phyloP scores from a whole-genome alignment of 352 stramenopile species.

The Globisporangium viniferum region DNA sequence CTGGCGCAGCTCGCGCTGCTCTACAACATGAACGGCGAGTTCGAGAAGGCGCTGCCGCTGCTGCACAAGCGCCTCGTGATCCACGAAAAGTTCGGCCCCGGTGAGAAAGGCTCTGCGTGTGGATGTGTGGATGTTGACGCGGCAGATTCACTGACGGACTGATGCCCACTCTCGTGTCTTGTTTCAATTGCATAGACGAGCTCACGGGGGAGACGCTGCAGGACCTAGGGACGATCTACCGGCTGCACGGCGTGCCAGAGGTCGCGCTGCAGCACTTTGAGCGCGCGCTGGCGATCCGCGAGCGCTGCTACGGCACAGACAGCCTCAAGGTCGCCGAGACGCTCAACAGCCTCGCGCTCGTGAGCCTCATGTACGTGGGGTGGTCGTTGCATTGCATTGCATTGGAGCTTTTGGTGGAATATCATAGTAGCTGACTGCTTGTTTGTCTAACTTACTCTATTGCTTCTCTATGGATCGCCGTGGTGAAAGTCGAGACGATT shows the following conservation, averaged over 20 bases:
- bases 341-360: slow-evolving; percentile 71
- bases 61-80: slow-evolving; percentile 79
- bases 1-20: slow-evolving; percentile 65
- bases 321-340: slow-evolving; percentile 75
- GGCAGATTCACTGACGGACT: neutral
- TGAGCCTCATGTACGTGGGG: slow-evolving; percentile 38
- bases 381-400: no score
- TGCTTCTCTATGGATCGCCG: neutral
- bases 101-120: slow-evolving; percentile 19
- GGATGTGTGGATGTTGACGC: neutral
- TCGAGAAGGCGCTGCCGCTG: slow-evolving; percentile 62
- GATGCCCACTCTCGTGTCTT: neutral
- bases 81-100: slow-evolving; percentile 73
- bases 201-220: slow-evolving; percentile 62
- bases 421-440: neutral
- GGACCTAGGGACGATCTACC: slow-evolving; percentile 66
- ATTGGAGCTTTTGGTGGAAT: neutral
- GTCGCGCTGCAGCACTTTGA: slow-evolving; percentile 61
- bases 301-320: slow-evolving; percentile 45
- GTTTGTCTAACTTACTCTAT: neutral
- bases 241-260: slow-evolving; percentile 44
- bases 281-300: slow-evolving; percentile 42
- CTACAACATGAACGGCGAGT: slow-evolving; percentile 64
- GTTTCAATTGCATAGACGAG: slow-evolving; percentile 28
- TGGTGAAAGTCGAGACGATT: slow-evolving; percentile 31